Evolutionary conservation across 108 stramenopile genomes (phyloP).

Genomic region (Nitzschia sp.): DNA sequence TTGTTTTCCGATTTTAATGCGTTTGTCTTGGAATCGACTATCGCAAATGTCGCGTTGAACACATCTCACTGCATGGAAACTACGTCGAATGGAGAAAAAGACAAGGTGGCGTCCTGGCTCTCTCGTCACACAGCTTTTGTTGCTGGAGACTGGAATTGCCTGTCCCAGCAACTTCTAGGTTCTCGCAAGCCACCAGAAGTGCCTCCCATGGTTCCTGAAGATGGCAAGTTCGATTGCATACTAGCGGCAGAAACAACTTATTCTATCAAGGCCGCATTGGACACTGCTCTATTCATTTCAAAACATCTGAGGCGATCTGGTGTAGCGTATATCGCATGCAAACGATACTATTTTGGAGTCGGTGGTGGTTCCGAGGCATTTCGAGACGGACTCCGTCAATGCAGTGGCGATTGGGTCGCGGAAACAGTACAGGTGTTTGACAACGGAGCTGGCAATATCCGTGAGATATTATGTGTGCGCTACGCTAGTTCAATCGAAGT

Average conservation of each 20-base stretch:
- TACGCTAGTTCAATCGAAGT: constrained; percentile 48
- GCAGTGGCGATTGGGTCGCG: constrained; percentile 11
- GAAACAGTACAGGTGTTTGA: constrained; percentile 49
- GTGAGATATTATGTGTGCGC: constrained; percentile 60
- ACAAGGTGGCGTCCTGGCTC: constrained; percentile 43
- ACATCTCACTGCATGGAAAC: constrained; percentile 24
- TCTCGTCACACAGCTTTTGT: constrained; percentile 41
- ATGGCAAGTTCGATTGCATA: constrained; percentile 62
- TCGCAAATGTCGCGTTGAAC: constrained; percentile 7
- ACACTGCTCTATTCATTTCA: constrained; percentile 63
- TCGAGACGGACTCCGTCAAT: constrained; percentile 6
- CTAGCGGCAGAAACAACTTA: constrained; percentile 85
- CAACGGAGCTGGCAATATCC: constrained; percentile 76
- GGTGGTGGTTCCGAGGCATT: constrained; percentile 78
- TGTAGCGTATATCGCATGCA: constrained; percentile 68
- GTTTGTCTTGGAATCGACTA: constrained; percentile 32
- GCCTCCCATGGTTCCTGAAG: constrained; percentile 14
- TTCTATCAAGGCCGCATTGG: constrained; percentile 53
- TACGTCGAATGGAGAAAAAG: constrained; percentile 56
- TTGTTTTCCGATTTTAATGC: constrained; percentile 72
- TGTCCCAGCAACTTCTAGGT: constrained; percentile 46
- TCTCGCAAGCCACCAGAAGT: neutral
- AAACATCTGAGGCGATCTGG: constrained; percentile 62
- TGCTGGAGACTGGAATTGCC: constrained; percentile 67
- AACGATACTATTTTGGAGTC: constrained; percentile 87